phyloP scores from a whole-genome alignment of 2,329 filamentous ascomycete species.

The Calonectria crousiana region DNA sequence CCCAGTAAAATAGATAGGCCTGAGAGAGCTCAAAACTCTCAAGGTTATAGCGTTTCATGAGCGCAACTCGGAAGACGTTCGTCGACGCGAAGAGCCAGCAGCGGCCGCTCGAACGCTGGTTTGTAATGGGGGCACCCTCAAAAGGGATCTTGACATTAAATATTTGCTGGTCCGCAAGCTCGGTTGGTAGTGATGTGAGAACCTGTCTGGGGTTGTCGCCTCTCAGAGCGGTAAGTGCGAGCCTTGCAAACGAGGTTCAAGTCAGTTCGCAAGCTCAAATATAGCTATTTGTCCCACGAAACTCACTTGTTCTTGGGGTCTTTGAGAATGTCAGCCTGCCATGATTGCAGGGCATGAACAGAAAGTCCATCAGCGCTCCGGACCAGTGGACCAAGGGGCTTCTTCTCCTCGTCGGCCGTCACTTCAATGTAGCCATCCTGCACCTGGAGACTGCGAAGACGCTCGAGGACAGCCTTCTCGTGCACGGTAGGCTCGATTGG shows the following conservation, averaged over 20 bases:
- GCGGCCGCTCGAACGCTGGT: constrained; percentile 83
- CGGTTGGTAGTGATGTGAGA: constrained; percentile 72
- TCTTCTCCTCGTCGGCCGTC: constrained; percentile 51
- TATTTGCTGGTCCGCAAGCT: constrained; percentile 78
- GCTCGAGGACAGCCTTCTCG: constrained; percentile 60
- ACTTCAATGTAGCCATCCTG: constrained; percentile 66
- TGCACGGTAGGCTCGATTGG: constrained; percentile 43
- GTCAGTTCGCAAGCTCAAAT: constrained; percentile 9
- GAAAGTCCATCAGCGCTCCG: constrained; percentile 61
- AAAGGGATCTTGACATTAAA: constrained; percentile 88
- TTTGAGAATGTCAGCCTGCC: constrained; percentile 72
- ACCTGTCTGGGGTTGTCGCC: constrained; percentile 74
- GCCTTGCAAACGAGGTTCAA: constrained; percentile 57
- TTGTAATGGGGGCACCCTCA: constrained; percentile 86
- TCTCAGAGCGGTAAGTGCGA: constrained; percentile 81
- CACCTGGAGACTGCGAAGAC: constrained; percentile 59
- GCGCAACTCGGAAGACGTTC: constrained; percentile 90
- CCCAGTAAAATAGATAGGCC: constrained; percentile 91
- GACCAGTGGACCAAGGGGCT: constrained; percentile 12
- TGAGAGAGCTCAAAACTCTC: constrained; percentile 88
- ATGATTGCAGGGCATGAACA: constrained; percentile 63
- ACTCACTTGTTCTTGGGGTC: constrained; percentile 75
- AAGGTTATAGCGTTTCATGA: constrained; percentile 86
- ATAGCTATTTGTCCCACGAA: background rate
- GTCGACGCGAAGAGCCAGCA: constrained; percentile 95